A percentile compares a stretch with the other conserved stretches of the same genome.
Evolutionary conservation across 371 early-diverging fungal genomes (phyloP).

Genomic region (Cladochytrium tenue): DNA sequence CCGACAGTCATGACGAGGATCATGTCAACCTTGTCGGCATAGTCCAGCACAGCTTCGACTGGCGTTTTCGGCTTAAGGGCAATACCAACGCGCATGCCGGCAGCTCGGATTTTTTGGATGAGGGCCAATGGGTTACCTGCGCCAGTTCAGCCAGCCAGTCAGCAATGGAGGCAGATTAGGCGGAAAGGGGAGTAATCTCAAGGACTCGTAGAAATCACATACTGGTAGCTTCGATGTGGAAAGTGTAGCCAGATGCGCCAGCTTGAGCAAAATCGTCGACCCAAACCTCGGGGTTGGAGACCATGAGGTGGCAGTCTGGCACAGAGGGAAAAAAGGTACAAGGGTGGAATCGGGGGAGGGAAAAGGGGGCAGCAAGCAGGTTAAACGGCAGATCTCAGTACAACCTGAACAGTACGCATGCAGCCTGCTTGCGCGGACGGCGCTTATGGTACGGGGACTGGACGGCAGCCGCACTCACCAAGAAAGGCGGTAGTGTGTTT

Average conservation of each 20-base stretch:
- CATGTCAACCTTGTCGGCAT: constrained; percentile 80
- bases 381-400: no score
- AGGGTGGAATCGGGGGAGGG: no score
- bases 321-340: no score
- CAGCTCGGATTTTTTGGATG: constrained; percentile 75
- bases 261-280: constrained; percentile 91
- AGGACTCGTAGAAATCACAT: background rate
- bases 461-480: constrained; percentile 45
- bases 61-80: constrained; percentile 93
- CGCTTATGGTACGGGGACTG: no score
- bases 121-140: constrained; percentile 68
- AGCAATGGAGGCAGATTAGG: constrained; percentile 1
- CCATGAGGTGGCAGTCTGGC: constrained; percentile 98
- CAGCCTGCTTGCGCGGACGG: no score
- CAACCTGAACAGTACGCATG: no score
- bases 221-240: constrained; percentile 92
- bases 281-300: constrained; percentile 92
- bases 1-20: constrained; percentile 96
- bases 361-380: no score
- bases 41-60: constrained; percentile 68
- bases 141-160: constrained; percentile 57
- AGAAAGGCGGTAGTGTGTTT: constrained; percentile 84
- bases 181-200: constrained; percentile 12
- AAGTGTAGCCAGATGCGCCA: constrained; percentile 88
- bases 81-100: constrained; percentile 92